A percentile compares a stretch with the other conserved stretches of the same genome.
These are phyloP conservation scores for Brassica juncea DNA, from an alignment of 345 rosid species.

Conservation along the genomic window DNA sequence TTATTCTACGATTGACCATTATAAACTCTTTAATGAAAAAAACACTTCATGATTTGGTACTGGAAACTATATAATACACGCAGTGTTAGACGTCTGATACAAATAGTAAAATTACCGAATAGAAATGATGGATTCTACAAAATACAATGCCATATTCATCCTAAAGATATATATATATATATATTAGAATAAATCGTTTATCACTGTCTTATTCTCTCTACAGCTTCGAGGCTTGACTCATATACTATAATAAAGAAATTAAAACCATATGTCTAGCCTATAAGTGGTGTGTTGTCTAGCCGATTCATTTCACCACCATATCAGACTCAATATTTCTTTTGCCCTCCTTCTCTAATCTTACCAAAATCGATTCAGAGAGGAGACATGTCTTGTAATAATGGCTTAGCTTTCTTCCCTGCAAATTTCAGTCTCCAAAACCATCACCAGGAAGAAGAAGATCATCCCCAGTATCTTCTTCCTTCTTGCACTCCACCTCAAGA, in stretches of 20 bases:
- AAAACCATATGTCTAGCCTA: slow-evolving; percentile 18
- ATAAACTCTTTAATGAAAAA: not conserved
- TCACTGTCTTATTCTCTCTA: not conserved
- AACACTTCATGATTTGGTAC: not conserved
- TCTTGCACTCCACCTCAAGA: slow-evolving; percentile 45
- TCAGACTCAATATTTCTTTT: not conserved
- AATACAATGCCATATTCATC: slow-evolving; percentile 6
- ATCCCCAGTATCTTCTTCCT: slow-evolving; percentile 45
- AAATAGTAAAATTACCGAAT: not conserved
- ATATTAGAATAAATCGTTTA: not conserved
- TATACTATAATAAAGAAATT: slow-evolving; percentile 3
- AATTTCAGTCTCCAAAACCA: slow-evolving; percentile 80
- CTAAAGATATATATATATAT: not conserved
- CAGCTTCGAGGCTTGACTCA: slow-evolving; percentile 5
- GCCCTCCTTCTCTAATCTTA: not conserved
- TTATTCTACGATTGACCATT: not conserved
- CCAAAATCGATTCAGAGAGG: not conserved
- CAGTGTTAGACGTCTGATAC: no score
- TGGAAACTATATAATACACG: no score
- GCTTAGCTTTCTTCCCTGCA: slow-evolving; percentile 80
- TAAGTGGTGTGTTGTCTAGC: slow-evolving; percentile 30
- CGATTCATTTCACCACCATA: slow-evolving; percentile 30
- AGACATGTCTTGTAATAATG: slow-evolving; percentile 70
- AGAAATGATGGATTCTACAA: not conserved
- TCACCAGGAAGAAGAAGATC: slow-evolving; percentile 66